A percentile compares a stretch with the other conserved stretches of the same genome.
phyloP scores from a whole-genome alignment of 2,329 filamentous ascomycete genomes.

The Leptographium procerum region DNA sequence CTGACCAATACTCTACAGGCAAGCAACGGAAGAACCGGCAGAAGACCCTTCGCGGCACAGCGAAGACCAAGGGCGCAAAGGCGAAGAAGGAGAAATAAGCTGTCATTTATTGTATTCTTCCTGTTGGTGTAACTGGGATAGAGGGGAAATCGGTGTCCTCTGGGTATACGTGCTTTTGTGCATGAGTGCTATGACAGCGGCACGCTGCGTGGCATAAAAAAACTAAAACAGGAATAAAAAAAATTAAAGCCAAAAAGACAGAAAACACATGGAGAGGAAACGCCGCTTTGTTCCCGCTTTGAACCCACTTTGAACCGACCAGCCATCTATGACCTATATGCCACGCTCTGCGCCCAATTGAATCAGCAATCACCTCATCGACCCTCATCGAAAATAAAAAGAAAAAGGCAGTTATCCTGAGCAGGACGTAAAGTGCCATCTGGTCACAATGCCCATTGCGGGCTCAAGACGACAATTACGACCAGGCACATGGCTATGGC shows the following conservation, averaged over 20 bases:
- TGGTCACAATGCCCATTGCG: too few relatives aligned
- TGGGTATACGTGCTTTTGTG: constrained; percentile 4
- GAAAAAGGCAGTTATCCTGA: too few relatives aligned
- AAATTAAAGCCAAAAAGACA: background rate
- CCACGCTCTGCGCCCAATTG: too few relatives aligned
- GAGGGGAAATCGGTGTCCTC: background rate
- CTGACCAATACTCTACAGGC: constrained; percentile 46
- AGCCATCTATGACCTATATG: too few relatives aligned
- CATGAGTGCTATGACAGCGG: background rate
- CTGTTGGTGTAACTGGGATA: background rate
- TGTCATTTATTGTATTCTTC: constrained; percentile 13
- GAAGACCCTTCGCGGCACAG: constrained; percentile 96
- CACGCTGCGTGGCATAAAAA: constrained; percentile 1
- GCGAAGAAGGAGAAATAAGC: constrained; percentile 89
- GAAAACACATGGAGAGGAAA: background rate
- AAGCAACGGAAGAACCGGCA: constrained; percentile 99
- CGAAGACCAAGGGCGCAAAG: constrained; percentile 93
- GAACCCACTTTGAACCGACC: too few relatives aligned
- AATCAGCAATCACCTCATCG: too few relatives aligned
- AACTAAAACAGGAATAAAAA: constrained; percentile 6
- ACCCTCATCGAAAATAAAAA: too few relatives aligned
- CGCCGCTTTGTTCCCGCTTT: background rate
- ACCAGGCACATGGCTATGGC: too few relatives aligned
- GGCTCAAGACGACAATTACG: too few relatives aligned
- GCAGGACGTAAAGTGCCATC: too few relatives aligned